phyloP scores from a whole-genome alignment of 2,329 filamentous ascomycete species.

The Pseudocercospora crystallina region DNA sequence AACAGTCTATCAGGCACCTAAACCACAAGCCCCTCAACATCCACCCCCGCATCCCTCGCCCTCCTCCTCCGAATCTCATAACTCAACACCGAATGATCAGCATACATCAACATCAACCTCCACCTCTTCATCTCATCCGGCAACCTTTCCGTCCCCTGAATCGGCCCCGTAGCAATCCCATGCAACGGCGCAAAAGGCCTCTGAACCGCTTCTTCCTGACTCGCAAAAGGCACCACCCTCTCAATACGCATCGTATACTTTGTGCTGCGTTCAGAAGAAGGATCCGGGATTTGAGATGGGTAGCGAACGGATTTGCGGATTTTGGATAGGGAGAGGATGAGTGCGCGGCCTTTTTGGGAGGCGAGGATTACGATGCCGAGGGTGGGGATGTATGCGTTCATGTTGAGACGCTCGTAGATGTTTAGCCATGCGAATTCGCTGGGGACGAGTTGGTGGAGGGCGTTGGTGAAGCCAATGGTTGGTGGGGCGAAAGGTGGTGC shows the following conservation, averaged over 20 bases:
- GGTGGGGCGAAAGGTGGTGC: slow-evolving; percentile 25
- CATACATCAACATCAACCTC: slow-evolving; percentile 70
- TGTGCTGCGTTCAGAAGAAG: slow-evolving; percentile 21
- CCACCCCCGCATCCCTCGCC: slow-evolving; percentile 18
- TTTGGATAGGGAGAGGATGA: slow-evolving; percentile 60
- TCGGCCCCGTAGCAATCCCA: slow-evolving; percentile 66
- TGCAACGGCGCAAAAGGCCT: slow-evolving; percentile 57
- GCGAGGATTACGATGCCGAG: slow-evolving; percentile 68
- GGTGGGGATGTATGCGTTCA: slow-evolving; percentile 65
- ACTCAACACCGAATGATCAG: slow-evolving; percentile 66
- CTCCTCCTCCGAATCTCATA: slow-evolving; percentile 59
- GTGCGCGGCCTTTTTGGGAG: slow-evolving; percentile 65
- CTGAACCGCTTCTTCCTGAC: slow-evolving; percentile 51
- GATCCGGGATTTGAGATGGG: slow-evolving; percentile 15
- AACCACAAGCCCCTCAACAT: slow-evolving; percentile 19
- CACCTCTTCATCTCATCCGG: slow-evolving; percentile 51
- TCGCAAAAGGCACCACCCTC: slow-evolving; percentile 54
- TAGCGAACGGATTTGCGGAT: slow-evolving; percentile 15
- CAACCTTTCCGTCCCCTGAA: slow-evolving; percentile 50
- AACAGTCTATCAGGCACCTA: slow-evolving; percentile 13
- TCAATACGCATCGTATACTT: slow-evolving; percentile 55
- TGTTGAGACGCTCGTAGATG: slow-evolving; percentile 57
- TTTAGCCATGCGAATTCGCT: slow-evolving; percentile 29
- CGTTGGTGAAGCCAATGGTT: slow-evolving; percentile 39
- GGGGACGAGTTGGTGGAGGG: slow-evolving; percentile 34